Base-by-base conservation (phyloP, 2,329 filamentous ascomycete genomes). In the Ceratocystis cubensis region DNA sequence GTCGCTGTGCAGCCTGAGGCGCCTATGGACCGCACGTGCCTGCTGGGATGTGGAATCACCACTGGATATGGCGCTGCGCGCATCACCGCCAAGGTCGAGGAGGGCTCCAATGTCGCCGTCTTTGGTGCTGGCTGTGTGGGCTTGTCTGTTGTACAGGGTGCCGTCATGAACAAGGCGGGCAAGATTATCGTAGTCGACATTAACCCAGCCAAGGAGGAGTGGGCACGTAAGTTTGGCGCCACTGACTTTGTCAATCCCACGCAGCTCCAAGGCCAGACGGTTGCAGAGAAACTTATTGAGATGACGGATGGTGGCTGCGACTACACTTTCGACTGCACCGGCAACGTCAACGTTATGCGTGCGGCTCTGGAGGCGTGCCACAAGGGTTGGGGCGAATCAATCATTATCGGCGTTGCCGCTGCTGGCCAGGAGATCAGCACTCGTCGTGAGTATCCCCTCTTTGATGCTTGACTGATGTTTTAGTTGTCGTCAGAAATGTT, bases 261-360 rank as follows among this genome's bases (percentile, higher is more conserved):
- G 68, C 87, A 93, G 77, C 80, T 93, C 69, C 48, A 66, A 25
- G 83, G 82, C 70, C 88, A 93, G 82, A 90, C 84, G 68, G 88
- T 97, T 71, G 90, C 95, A 73, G 91, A 96, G 74, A 88, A 93
- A 80, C 83, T 99, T 70, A 85, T 97, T 71, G 93, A 97, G 78
- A 91, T 97, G 88, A 99, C 94, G 1, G 94, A 97, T 73, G 94
- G 94, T 71, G 94, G 94, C 64, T 96, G 91, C 76, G 94, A 99
- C 80, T 97, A 96, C 81, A 99, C 94, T 63, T 99, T 99, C 75
- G 94, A 99, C 81, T 97, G 94, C 83, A 99, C 94, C 5, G 94
- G 94, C 68, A 97, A 97, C 74, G 92, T 97, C 65, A 84, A 86
- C 71, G 94, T 99, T 66, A 99, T 96, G 94, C 84, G 94, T 70